These are phyloP conservation scores for Irpex sp. DNA, from an alignment of 1,284 basidiomycete genomes.

Conservation along the genomic window DNA sequence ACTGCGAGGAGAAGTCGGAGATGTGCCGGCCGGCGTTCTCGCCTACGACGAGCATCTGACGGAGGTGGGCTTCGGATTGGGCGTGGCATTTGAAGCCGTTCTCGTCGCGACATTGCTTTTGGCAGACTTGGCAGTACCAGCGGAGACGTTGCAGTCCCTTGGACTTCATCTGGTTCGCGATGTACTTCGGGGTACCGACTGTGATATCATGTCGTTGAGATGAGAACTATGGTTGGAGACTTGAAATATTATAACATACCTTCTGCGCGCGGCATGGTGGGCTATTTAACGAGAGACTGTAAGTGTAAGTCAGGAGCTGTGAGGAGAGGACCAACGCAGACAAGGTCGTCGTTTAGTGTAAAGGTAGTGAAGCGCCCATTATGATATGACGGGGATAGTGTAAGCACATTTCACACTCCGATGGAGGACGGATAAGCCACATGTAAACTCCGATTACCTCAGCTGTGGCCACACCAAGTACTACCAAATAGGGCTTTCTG, in stretches of 20 bases:
- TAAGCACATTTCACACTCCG: too few relatives aligned
- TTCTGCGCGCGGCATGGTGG: constrained; percentile 76
- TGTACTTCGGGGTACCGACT: constrained; percentile 88
- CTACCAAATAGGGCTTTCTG: too few relatives aligned
- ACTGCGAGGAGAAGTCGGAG: constrained; percentile 83
- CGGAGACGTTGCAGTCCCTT: constrained; percentile 91
- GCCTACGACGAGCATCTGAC: constrained; percentile 95
- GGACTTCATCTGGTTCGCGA: constrained; percentile 95
- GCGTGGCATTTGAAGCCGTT: constrained; percentile 96
- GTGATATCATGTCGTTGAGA: neutral
- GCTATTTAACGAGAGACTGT: constrained; percentile 2
- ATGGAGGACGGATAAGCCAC: neutral
- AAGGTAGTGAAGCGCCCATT: neutral
- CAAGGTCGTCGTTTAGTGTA: neutral
- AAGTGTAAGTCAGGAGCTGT: neutral
- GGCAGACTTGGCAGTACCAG: constrained; percentile 96
- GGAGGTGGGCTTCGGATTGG: constrained; percentile 83
- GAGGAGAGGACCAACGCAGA: neutral
- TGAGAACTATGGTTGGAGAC: neutral
- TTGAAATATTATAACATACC: constrained; percentile 45
- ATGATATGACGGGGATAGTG: neutral
- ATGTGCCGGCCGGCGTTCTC: constrained; percentile 92
- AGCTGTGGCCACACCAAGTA: neutral
- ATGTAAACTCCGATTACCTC: neutral
- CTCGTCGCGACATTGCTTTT: constrained; percentile 95